Evolutionary conservation across 495 filamentous ascomycete genomes (phyloP), one percentile per base, ranked within the genome.

Genomic region (Aspergillus saccharolyticus): DNA sequence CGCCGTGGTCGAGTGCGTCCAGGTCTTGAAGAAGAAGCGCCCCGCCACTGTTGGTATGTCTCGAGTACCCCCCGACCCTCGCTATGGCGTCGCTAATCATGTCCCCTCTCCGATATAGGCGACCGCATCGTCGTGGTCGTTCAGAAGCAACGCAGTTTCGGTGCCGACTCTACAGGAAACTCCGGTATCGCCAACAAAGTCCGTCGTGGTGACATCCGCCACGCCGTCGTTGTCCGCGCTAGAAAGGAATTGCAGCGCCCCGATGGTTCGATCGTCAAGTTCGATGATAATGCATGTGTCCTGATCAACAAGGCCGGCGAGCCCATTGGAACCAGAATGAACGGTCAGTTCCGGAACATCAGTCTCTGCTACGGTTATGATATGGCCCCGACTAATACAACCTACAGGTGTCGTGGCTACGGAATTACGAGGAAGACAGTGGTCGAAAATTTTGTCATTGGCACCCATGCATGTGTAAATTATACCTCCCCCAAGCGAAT

Each of bases 261-360:
- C 7, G 94, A 99, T 77, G 94, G 94, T 24, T 90, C 86, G 64
- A 82, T 92, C 43, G 86, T 99, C 45, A 84, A 84, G 45, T 99
- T 97, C 73, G 94, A 94, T 76, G 94, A 99, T 68, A 99, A 97
- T 76, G 94, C 94, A 17, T 99, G 94, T 70, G 95, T 97, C 24
- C 73, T 99, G 68, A 88, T 99, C 70, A 97, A 95, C 74, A 99
- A 99, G 81, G 81, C 89, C 6, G 95, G 95, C 4, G 94, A 99
- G 70, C 95, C 94, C 8, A 85, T 99, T 62, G 94, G 94, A 52
- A 91, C 89, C 4, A 85, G 94, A 69, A 83, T 99, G 77, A 97
- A 88, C 73, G 87, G 87, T 88, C 49, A 63, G 80, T 76, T 43
- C 28, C 0, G 17, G 17, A 28, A 8, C 39, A 20, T 15, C 20